A percentile compares a stretch with the other conserved stretches of the same genome.
Conservation (phyloP, 108 stramenopile genomes). For the Skeletonema grethae region DNA sequence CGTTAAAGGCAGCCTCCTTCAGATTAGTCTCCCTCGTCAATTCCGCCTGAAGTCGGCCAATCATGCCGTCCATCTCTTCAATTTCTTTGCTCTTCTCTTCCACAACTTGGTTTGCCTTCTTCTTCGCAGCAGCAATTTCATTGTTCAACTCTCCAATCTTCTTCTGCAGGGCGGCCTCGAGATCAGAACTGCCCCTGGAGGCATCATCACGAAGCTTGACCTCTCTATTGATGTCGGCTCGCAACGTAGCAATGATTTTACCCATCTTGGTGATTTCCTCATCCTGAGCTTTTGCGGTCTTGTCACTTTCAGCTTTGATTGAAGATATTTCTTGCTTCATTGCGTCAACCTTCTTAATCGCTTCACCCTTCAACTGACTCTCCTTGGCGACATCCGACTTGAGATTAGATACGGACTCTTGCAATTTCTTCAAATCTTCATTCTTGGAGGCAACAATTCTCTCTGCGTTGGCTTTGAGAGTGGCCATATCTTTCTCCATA, state of each 20-base stretch:
- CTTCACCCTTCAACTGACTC: constrained; percentile 9
- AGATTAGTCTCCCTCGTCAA: constrained; percentile 40
- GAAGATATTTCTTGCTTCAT: constrained; percentile 8
- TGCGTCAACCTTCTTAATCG: neutral
- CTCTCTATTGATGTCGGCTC: constrained; percentile 26
- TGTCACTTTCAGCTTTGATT: constrained; percentile 19
- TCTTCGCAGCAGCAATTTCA: constrained; percentile 14
- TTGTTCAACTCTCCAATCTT: constrained; percentile 27
- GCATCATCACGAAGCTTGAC: constrained; percentile 29
- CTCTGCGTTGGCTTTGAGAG: constrained; percentile 22
- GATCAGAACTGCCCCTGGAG: constrained; percentile 36
- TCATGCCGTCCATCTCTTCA: constrained; percentile 39
- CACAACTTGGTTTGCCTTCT: neutral
- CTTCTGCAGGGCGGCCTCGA: constrained; percentile 34
- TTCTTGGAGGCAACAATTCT: constrained; percentile 18
- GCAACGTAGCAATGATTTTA: constrained; percentile 13
- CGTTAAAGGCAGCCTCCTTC: constrained; percentile 23
- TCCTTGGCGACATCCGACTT: constrained; percentile 19
- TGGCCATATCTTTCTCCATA: constrained; percentile 21
- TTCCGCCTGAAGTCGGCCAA: constrained; percentile 62
- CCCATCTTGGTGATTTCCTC: constrained; percentile 33
- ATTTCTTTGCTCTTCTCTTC: constrained; percentile 31
- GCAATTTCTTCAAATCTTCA: constrained; percentile 36
- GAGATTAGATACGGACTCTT: constrained; percentile 7
- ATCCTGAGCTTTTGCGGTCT: constrained; percentile 18